Base-by-base conservation (phyloP, 805 yeast species). In the Phaffomyces thermotolerans region DNA sequence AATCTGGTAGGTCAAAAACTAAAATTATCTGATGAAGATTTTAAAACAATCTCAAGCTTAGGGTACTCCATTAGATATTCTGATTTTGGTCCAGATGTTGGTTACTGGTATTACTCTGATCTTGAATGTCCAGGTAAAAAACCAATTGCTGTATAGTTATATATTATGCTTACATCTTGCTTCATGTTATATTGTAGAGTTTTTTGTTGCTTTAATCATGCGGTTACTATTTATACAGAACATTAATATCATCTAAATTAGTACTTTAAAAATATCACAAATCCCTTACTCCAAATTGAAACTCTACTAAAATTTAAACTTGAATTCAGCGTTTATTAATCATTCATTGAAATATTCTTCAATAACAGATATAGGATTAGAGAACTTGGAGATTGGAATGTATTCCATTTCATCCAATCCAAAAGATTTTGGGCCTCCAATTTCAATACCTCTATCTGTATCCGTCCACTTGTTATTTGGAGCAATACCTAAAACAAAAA, bases 401-500 rank as follows among this genome's bases (percentile, higher is more conserved):
- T 69, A 70, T 30, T 52, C 59, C 23, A 51, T 48, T 34, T 67
- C 51, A 36, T 67, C 68, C n/a, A 55, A 36, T 2, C 65, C 67
- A 37, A 55, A 55, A 1, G 53, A 52, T 68, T 57, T 52, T 3
- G 75, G 74, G 0, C 76, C 75, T 17, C 75, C 75, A 39, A 67
- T 53, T 31, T 56, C 56, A 8, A 72, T 24, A 1, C 67, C 76
- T 36, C 52, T 60, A 35, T 56, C 56, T 2, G 67, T 45, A 20
- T 45, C 48, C 6, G 57, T 55, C 59, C 59, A 60, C 30, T 59
- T 58, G 8, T 65, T 58, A 68, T 73, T 67, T 44, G 58, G 53
- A 2, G 58, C 48, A 30, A 55, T 50, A 15, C 61, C 72, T 18
- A 71, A 47, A 2, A 71, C 75, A 56, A 66, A 67, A 14, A 71